Conservation (phyloP, 768 basidiomycete species). For the Lentinus brumalis region DNA sequence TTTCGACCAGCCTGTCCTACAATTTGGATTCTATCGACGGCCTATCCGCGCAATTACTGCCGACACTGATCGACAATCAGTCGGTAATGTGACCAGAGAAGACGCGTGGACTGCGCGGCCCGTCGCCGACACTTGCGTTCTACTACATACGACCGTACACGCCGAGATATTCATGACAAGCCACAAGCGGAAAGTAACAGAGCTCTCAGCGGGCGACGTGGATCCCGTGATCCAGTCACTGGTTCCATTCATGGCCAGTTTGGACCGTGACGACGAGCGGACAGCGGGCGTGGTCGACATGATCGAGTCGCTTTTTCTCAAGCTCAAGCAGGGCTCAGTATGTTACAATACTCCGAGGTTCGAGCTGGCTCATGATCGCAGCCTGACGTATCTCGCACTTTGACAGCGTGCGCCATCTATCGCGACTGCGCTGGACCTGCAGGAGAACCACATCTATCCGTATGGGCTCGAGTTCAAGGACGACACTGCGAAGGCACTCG, state of each 20-base stretch:
- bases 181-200: not conserved
- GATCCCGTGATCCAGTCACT: constrained; percentile 1
- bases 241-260: not conserved
- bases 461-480: constrained; percentile 5
- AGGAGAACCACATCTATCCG: constrained; percentile 2
- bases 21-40: not conserved
- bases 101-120: not conserved
- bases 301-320: not conserved
- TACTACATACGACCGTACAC: not conserved
- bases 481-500: not conserved
- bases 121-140: not conserved
- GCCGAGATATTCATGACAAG: not conserved
- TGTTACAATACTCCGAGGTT: not conserved
- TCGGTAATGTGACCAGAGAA: not conserved
- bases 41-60: not conserved
- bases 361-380: not conserved
- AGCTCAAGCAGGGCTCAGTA: not conserved
- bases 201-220: not conserved
- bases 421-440: not conserved
- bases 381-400: not conserved
- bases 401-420: constrained; percentile 5
- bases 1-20: too few relatives aligned
- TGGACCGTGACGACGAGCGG: constrained; percentile 1
- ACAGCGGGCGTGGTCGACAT: constrained; percentile 2
- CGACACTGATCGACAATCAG: not conserved